phyloP scores from a whole-genome alignment of 306 rosid genomes.

The Lotus japonicus region DNA sequence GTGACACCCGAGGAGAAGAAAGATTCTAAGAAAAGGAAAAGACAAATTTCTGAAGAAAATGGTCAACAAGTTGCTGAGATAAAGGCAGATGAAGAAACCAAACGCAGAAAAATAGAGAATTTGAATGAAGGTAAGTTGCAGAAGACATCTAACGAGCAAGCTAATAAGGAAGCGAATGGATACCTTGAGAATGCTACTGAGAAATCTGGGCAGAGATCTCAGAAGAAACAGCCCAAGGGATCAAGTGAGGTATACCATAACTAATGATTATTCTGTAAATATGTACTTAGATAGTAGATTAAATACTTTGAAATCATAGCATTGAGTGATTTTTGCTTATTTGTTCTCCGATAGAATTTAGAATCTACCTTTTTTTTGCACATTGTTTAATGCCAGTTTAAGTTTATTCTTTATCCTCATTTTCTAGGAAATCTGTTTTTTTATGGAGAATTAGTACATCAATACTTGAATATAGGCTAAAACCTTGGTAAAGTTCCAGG shows the following conservation, averaged over 20 bases:
- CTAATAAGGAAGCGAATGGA: slow-evolving; percentile 24
- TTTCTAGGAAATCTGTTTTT: too few species aligned
- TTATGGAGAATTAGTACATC: too few species aligned
- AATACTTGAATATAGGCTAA: not conserved
- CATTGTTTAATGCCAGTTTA: not conserved
- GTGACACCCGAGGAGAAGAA: slow-evolving; percentile 25
- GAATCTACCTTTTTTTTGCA: not conserved
- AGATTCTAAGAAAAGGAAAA: slow-evolving; percentile 65
- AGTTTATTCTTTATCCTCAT: too few species aligned
- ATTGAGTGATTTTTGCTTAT: not conserved
- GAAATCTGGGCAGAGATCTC: slow-evolving; percentile 32
- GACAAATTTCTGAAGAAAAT: slow-evolving; percentile 45
- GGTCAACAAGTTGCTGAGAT: slow-evolving; percentile 29
- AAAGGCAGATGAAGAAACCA: slow-evolving; percentile 48
- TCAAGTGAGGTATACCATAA: slow-evolving; percentile 61
- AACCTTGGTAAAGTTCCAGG: not conserved
- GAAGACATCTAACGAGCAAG: slow-evolving; percentile 15
- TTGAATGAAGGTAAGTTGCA: slow-evolving; percentile 17
- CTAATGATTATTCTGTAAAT: not conserved
- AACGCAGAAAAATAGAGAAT: slow-evolving; percentile 46
- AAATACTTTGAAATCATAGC: not conserved
- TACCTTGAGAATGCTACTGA: slow-evolving; percentile 31
- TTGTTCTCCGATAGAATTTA: not conserved
- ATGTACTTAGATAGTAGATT: not conserved
- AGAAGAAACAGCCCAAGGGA: slow-evolving; percentile 48